Conservation (phyloP, 164 flowering plant genomes). For the Echeveria elegans region DNA sequence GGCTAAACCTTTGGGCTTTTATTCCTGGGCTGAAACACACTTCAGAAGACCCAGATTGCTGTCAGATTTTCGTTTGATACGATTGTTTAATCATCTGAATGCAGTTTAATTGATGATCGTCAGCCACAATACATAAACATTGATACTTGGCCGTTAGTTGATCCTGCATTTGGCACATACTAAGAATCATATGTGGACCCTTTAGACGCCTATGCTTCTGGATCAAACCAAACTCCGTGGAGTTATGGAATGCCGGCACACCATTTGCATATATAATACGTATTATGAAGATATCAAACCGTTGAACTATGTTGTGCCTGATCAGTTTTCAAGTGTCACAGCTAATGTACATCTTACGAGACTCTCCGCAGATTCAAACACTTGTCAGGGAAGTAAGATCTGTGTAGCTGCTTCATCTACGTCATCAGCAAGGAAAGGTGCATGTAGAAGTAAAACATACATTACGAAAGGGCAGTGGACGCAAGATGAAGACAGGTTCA, state of each 20-base stretch:
- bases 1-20: too few relatives aligned
- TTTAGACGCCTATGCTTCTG: not conserved
- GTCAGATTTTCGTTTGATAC: not conserved
- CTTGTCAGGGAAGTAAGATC: conserved; percentile 10
- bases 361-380: conserved; percentile 13
- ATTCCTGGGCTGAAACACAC: too few relatives aligned
- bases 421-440: conserved; percentile 14
- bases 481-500: conserved; percentile 73
- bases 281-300: conserved; percentile 20
- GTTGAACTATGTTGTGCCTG: conserved; percentile 27
- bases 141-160: not conserved
- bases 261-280: conserved; percentile 9
- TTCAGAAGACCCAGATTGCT: not conserved
- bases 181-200: not conserved
- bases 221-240: not conserved
- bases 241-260: not conserved
- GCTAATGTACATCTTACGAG: conserved; percentile 17
- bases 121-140: not conserved
- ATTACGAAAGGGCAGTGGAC: conserved; percentile 82
- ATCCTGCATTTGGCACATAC: not conserved
- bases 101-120: not conserved
- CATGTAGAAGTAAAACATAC: conserved; percentile 23
- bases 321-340: conserved; percentile 39
- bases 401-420: not conserved
- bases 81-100: not conserved